Percentiles rank a stretch among this genome's conserved stretches.
These are phyloP conservation scores for Mortierella sp. DNA, from an alignment of 371 early-diverging fungal species.

Conservation along the genomic window DNA sequence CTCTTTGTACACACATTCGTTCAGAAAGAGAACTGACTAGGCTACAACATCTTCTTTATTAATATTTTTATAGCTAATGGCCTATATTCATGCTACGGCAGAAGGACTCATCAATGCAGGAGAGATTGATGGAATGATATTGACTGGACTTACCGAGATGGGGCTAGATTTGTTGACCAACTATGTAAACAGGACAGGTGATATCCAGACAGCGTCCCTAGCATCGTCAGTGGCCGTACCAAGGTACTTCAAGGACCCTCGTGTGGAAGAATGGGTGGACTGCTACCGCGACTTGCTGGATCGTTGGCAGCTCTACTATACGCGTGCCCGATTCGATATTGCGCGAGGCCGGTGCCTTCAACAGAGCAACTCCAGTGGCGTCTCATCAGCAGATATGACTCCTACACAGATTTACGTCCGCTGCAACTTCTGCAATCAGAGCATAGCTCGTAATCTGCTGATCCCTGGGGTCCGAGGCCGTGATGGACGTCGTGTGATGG, in stretches of 20 bases:
- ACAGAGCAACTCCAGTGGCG: conserved; percentile 50
- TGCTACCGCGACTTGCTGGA: conserved; percentile 91
- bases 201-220: conserved; percentile 90
- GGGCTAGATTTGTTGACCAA: conserved; percentile 76
- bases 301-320: conserved; percentile 87
- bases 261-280: conserved; percentile 85
- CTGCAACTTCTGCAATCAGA: conserved; percentile 90
- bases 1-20: background rate
- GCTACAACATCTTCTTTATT: no score
- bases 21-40: background rate
- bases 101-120: conserved; percentile 65
- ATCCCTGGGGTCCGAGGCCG: conserved; percentile 63
- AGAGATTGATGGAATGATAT: conserved; percentile 76
- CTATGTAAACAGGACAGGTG: conserved; percentile 88
- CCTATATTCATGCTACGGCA: conserved; percentile 61
- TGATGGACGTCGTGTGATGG: conserved; percentile 67
- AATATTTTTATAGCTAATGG: conserved; percentile 55
- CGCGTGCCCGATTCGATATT: conserved; percentile 90
- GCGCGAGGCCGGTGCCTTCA: conserved; percentile 72
- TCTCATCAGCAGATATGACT: conserved; percentile 65
- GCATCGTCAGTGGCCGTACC: conserved; percentile 72
- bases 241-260: conserved; percentile 65
- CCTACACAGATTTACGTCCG: conserved; percentile 89
- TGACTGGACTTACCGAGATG: conserved; percentile 76
- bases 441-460: conserved; percentile 72